A percentile compares a stretch with the other conserved stretches of the same genome.
phyloP scores from a whole-genome alignment of 768 basidiomycete species.

The Agaricus subrufescens region DNA sequence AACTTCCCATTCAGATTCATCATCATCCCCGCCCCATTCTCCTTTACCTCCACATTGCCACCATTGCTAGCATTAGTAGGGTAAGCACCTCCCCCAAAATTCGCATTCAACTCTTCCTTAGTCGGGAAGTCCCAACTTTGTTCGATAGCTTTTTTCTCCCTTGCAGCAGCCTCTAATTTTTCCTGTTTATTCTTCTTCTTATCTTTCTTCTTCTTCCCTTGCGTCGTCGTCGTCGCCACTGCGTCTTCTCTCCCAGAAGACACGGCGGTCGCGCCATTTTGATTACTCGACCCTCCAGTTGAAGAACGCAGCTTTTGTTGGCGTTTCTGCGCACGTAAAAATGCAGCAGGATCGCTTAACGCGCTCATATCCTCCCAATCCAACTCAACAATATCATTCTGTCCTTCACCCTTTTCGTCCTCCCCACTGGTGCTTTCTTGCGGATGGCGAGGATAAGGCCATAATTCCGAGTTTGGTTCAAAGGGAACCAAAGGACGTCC shows the following conservation, averaged over 20 bases:
- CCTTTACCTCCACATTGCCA: not conserved
- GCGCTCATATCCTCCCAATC: slow-evolving; percentile 73
- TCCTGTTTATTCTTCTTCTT: slow-evolving; percentile 23
- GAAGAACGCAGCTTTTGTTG: not conserved
- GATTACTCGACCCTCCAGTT: slow-evolving; percentile 19
- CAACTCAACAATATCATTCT: slow-evolving; percentile 57
- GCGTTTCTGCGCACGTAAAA: slow-evolving; percentile 30
- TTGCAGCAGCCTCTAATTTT: slow-evolving; percentile 34
- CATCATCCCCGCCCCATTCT: not conserved
- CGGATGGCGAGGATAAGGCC: slow-evolving; percentile 59
- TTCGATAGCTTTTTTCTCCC: slow-evolving; percentile 49
- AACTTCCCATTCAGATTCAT: slow-evolving; percentile 5
- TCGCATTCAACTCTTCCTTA: not conserved
- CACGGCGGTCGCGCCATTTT: not conserved
- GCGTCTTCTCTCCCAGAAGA: not conserved
- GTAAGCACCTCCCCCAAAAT: not conserved
- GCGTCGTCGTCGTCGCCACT: slow-evolving; percentile 12
- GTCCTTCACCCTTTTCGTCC: slow-evolving; percentile 36
- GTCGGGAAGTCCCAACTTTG: slow-evolving; percentile 55
- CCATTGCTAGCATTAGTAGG: not conserved
- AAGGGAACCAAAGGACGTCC: slow-evolving; percentile 54
- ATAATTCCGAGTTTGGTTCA: slow-evolving; percentile 58
- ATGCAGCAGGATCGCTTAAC: slow-evolving; percentile 62
- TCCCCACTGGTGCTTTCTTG: slow-evolving; percentile 27
- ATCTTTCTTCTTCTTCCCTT: slow-evolving; percentile 18